Base-by-base conservation (phyloP, 139 green algal species). In the Chlamydomonas incerta region DNA sequence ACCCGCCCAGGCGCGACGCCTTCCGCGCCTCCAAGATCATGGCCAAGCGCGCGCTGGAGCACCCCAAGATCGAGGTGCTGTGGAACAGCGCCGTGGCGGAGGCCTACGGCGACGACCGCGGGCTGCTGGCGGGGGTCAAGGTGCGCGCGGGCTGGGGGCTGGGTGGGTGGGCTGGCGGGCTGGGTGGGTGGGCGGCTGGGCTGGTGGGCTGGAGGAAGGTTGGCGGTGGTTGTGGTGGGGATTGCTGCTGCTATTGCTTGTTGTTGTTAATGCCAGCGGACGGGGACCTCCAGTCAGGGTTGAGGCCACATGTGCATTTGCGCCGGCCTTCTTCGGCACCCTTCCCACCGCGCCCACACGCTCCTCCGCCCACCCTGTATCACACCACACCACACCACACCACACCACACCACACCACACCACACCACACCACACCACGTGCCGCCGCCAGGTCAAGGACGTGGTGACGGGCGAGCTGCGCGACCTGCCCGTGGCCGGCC, bases 41-140 rank as follows among this genome's bases (percentile, higher is more conserved):
- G 91, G 90, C 94, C 88, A 92, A 94, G 74, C 93, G 95, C 13
- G 95, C 91, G 1, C 81, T 95, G 74, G 90, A 92, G 24, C 90
- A 98, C 87, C 92, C 93, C 34, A 98, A 98, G 91, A 97, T 98
- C 57, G 91, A 97, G 90, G 85, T 95, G 31, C 57, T 96, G 52
- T 97, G 92, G 91, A 88, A 94, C 88, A 92, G 79, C 18, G 92
- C 93, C 20, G 91, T 97, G 23, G 92, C 82, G 82, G 72, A 96
- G 90, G 96, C 96, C 13, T 95, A 93, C 80, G 95, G 93, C 74
- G 94, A 96, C 74, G 93, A 95, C n/a, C 87, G 63, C 74, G 88
- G 81, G 26, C 75, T 92, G 60, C 76, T 92, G 69, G 88, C 81
- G 3, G 85, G 81, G 21, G 66, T 87, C 35, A 90, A 81, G 81